Evolutionary conservation across 345 rosid species (phyloP).

Genomic region (Zanthoxylum bungeanum): DNA sequence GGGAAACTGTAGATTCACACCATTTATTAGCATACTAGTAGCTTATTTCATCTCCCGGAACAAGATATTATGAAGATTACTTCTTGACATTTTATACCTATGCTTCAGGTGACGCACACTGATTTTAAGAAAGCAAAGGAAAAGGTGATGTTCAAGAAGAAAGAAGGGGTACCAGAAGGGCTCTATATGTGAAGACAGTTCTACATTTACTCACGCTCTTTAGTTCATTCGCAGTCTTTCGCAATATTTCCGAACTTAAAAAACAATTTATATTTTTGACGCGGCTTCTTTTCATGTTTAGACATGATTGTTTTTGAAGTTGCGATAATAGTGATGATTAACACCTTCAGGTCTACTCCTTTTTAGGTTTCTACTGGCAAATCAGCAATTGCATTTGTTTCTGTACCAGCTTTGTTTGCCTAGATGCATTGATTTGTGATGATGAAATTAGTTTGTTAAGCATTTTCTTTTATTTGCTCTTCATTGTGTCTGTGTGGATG

Average conservation of each 20-base stretch:
- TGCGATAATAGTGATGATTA: background rate
- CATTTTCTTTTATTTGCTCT: too few relatives aligned
- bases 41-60: too few relatives aligned
- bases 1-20: background rate
- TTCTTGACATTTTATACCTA: background rate
- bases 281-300: background rate
- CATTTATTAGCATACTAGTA: background rate
- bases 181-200: constrained; percentile 65
- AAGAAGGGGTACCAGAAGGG: constrained; percentile 99
- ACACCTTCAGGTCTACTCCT: background rate
- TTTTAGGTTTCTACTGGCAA: background rate
- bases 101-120: constrained; percentile 68
- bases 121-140: constrained; percentile 97
- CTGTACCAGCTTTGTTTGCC: too few relatives aligned
- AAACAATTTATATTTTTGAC: background rate
- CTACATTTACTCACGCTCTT: background rate
- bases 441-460: too few relatives aligned
- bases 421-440: too few relatives aligned
- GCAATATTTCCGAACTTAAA: background rate
- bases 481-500: too few relatives aligned
- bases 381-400: too few relatives aligned
- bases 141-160: constrained; percentile 99
- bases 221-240: background rate
- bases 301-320: background rate
- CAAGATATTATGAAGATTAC: too few relatives aligned